phyloP scores from a whole-genome alignment of 2,329 filamentous ascomycete genomes.

The Rutstroemia sp. region DNA sequence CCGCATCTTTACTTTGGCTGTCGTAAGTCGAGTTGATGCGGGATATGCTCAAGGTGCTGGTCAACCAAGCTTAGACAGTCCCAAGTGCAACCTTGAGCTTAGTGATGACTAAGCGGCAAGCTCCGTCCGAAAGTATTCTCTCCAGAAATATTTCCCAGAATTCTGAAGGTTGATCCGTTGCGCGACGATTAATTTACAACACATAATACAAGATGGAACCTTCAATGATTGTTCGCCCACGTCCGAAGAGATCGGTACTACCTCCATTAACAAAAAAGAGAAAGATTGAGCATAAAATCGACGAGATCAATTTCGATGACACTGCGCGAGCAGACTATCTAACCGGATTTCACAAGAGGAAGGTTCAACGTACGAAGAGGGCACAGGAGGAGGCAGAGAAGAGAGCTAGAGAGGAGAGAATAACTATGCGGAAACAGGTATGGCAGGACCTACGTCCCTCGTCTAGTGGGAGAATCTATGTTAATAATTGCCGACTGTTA shows the following conservation, averaged over 20 bases:
- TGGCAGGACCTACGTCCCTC: conserved; percentile 11
- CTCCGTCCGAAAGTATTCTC: conserved; percentile 7
- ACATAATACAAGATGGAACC: conserved; percentile 13
- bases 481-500: conserved; percentile 32
- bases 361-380: conserved; percentile 73
- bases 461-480: no score
- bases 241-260: conserved; percentile 50
- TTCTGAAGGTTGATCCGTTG: not conserved
- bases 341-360: conserved; percentile 95
- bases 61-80: not conserved
- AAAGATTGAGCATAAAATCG: conserved; percentile 49
- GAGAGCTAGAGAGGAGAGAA: conserved; percentile 68
- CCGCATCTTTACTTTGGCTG: conserved; percentile 41
- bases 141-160: not conserved
- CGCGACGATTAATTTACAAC: not conserved
- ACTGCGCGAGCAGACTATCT: conserved; percentile 77
- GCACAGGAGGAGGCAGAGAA: conserved; percentile 77
- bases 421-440: conserved; percentile 70
- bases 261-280: conserved; percentile 59
- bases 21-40: not conserved
- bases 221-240: conserved; percentile 48
- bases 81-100: not conserved
- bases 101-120: not conserved
- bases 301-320: conserved; percentile 81
- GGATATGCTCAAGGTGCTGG: not conserved